Percentiles rank a stretch among this genome's conserved stretches.
Conservation (phyloP, 768 basidiomycete genomes). For the Termitomyces sp. region DNA sequence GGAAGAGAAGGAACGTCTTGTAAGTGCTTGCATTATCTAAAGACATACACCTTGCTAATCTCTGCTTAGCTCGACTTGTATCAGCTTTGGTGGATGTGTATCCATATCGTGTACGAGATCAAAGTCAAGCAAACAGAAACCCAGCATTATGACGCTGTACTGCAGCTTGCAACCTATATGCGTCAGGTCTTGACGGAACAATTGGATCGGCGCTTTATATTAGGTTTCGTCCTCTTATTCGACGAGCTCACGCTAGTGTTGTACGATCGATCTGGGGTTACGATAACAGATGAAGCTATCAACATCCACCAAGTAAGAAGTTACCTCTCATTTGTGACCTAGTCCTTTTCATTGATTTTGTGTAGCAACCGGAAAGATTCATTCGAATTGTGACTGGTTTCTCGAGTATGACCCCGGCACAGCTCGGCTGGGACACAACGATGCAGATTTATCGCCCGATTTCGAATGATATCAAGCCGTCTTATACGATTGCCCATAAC, state of each 20-base stretch:
- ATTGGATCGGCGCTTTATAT: slow-evolving; percentile 7
- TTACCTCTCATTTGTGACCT: background rate
- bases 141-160: background rate
- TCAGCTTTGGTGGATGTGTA: no score
- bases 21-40: no score
- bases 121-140: no score
- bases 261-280: background rate
- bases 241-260: slow-evolving; percentile 3
- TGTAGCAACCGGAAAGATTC: background rate
- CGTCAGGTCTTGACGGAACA: slow-evolving; percentile 11
- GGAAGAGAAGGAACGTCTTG: no score
- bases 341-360: background rate
- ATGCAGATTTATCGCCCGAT: no score
- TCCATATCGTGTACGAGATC: no score
- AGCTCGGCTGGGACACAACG: no score
- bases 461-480: no score
- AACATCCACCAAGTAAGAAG: slow-evolving; percentile 8
- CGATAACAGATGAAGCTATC: background rate
- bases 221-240: slow-evolving; percentile 5
- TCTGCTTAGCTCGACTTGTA: no score
- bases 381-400: background rate
- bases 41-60: no score
- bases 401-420: no score
- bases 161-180: slow-evolving; percentile 6
- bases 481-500: no score